phyloP scores from a whole-genome alignment of 1,284 basidiomycete genomes.

The Microbotryomycetes sp. region DNA sequence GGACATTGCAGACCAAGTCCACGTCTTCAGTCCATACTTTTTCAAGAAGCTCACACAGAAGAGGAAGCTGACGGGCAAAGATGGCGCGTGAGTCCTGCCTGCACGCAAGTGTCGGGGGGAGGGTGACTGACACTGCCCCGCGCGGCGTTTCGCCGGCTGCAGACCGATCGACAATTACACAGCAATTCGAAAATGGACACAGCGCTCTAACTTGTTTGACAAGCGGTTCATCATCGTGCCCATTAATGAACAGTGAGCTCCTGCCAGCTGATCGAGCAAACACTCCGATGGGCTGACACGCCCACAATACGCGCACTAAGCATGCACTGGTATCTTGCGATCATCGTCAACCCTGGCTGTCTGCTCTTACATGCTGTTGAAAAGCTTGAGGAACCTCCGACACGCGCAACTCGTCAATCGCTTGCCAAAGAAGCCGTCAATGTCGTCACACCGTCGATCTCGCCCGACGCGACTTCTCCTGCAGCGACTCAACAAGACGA shows the following conservation, averaged over 20 bases:
- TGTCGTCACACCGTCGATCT: constrained; percentile 1
- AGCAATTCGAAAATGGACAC: constrained; percentile 89
- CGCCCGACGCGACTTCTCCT: background rate
- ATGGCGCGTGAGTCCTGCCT: constrained; percentile 34
- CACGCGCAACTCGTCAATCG: background rate
- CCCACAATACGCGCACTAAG: constrained; percentile 45
- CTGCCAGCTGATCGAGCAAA: background rate
- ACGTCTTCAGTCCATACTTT: constrained; percentile 96
- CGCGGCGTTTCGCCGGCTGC: background rate
- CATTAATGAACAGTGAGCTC: constrained; percentile 83
- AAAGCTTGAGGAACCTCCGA: background rate
- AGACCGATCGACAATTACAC: constrained; percentile 56
- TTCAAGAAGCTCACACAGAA: constrained; percentile 83
- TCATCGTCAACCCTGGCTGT: constrained; percentile 74
- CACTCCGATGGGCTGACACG: background rate
- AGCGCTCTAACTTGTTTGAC: constrained; percentile 69
- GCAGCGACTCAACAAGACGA: too few relatives aligned
- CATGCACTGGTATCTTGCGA: constrained; percentile 93
- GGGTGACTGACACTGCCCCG: constrained; percentile 6
- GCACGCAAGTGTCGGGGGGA: background rate
- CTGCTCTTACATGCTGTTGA: constrained; percentile 35
- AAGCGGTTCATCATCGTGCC: constrained; percentile 92
- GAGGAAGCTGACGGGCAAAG: constrained; percentile 16
- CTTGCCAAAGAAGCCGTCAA: constrained; percentile 1
- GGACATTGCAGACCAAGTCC: constrained; percentile 62